Percentiles rank a stretch among this genome's conserved stretches.
Evolutionary conservation across 208 protist species (phyloP).

Genomic region (Kentomonas sorsogonicus): DNA sequence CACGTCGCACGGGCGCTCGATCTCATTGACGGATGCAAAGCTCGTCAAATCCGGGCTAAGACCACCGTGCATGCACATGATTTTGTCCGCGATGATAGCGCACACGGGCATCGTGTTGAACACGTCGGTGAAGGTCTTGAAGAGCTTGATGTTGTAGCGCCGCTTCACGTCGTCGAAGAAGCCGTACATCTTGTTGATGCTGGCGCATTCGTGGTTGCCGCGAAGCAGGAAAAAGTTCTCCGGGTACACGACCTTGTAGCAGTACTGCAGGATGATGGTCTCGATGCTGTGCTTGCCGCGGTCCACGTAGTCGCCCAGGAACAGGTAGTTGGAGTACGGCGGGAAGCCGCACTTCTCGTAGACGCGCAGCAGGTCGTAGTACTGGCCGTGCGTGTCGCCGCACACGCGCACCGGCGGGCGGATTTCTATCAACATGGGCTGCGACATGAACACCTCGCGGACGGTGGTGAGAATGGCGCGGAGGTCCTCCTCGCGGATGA

Average conservation of each 20-base stretch:
- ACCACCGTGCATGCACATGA: conserved; percentile 99
- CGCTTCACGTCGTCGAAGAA: conserved; percentile 98
- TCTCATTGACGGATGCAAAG: conserved; percentile 90
- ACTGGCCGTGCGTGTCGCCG: conserved; percentile 99
- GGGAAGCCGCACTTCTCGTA: conserved; percentile 99
- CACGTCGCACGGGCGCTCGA: conserved; percentile 96
- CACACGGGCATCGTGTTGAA: conserved; percentile 99
- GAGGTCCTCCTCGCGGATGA: conserved; percentile 86
- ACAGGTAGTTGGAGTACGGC: conserved; percentile 98
- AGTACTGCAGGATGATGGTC: conserved; percentile 83
- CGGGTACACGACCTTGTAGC: conserved; percentile 96
- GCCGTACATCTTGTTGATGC: conserved; percentile 98
- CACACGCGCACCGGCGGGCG: conserved; percentile 78
- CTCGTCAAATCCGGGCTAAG: conserved; percentile 95
- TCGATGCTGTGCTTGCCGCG: conserved; percentile 96
- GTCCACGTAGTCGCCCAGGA: conserved; percentile 99
- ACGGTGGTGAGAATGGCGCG: conserved; percentile 42
- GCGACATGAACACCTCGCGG: conserved; percentile 84
- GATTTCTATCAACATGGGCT: conserved; percentile 86
- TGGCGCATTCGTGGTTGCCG: conserved; percentile 99
- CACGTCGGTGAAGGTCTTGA: conserved; percentile 98
- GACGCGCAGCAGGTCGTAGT: conserved; percentile 98
- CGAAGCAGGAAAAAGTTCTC: conserved; percentile 98
- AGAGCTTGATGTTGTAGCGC: conserved; percentile 95
- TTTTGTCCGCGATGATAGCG: conserved; percentile 98